A percentile compares a stretch with the other conserved stretches of the same genome.
Evolutionary conservation across 2,329 filamentous ascomycete genomes (phyloP).

Genomic region (Fusarium denticulatum): DNA sequence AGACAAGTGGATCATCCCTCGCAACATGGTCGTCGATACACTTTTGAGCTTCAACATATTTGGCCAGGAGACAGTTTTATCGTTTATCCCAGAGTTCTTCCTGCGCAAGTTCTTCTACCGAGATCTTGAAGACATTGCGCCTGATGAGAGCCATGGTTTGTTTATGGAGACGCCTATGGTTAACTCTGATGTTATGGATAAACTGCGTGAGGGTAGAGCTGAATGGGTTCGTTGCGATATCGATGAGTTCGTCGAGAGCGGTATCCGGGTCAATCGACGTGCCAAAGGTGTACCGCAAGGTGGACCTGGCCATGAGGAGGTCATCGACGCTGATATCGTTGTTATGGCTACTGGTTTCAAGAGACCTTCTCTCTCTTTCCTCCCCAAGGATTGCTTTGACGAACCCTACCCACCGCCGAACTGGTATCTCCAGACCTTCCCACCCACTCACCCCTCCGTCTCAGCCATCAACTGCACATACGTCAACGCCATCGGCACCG

Average conservation of each 20-base stretch:
- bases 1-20: conserved; percentile 89
- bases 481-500: conserved; percentile 81
- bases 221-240: conserved; percentile 88
- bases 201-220: conserved; percentile 75
- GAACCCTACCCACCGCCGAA: conserved; percentile 82
- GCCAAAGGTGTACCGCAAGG: conserved; percentile 77
- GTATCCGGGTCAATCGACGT: conserved; percentile 77
- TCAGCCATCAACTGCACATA: conserved; percentile 88
- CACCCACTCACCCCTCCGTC: conserved; percentile 75
- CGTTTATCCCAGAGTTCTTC: conserved; percentile 80
- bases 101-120: conserved; percentile 85
- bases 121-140: conserved; percentile 78
- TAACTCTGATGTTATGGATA: conserved; percentile 81
- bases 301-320: conserved; percentile 74
- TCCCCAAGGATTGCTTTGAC: conserved; percentile 77
- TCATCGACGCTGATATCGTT: conserved; percentile 77
- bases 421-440: conserved; percentile 91
- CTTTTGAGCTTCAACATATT: conserved; percentile 82
- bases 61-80: conserved; percentile 78
- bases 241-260: conserved; percentile 68
- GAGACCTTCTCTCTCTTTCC: conserved; percentile 76
- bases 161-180: conserved; percentile 90
- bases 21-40: conserved; percentile 78
- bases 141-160: conserved; percentile 69
- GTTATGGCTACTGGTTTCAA: conserved; percentile 87